Evolutionary conservation across 331 rosid species (phyloP), one percentile per base, ranked within the genome.

Genomic region (Pyrus hybrid): DNA sequence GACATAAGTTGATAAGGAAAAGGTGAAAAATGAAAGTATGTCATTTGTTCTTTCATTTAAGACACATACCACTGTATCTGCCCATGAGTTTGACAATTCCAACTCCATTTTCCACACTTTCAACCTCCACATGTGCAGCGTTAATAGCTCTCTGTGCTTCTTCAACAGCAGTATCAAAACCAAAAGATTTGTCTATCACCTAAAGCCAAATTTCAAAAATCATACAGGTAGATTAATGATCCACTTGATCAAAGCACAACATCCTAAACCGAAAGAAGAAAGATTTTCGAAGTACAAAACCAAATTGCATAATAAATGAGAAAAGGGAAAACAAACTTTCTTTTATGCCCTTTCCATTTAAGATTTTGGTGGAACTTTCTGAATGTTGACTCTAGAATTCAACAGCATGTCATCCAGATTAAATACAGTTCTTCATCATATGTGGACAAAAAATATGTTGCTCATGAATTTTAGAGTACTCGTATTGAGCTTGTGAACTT

Each of bases 171-270:
- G 97, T 91, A 75, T 94, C 98, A 79, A 94, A 94, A 72, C 98
- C 98, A 88, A 94, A 94, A 77, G 98, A 91, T 83, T 84, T 94
- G 90, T 94, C 98, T 82, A 94, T 94, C 74, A 94, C 98, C 98
- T 94, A 77, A 75, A 78, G 37, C 70, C 76, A 83, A 81, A 51
- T 63, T 62, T 53, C 79, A 22, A 76, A 71, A 33, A 35, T 76
- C 76, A 82, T 70, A 33, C 60, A 65, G 65, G 71, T 47, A 63
- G 51, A 62, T 54, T 68, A 64, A 29, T 17, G 16, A 23, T 56
- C 33, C 66, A 4, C 23, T 57, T 12, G 16, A 54, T 32, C 32
- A n/a, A 13, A 30, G 30, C 13, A 11, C 13, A 7, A n/a, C 6
- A 73, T n/a, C 23, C 4, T 28, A 7, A 9, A 14, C 10, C 6